Evolutionary conservation across 2,329 filamentous ascomycete species (phyloP).

Genomic region (Talaromyces marneffei): DNA sequence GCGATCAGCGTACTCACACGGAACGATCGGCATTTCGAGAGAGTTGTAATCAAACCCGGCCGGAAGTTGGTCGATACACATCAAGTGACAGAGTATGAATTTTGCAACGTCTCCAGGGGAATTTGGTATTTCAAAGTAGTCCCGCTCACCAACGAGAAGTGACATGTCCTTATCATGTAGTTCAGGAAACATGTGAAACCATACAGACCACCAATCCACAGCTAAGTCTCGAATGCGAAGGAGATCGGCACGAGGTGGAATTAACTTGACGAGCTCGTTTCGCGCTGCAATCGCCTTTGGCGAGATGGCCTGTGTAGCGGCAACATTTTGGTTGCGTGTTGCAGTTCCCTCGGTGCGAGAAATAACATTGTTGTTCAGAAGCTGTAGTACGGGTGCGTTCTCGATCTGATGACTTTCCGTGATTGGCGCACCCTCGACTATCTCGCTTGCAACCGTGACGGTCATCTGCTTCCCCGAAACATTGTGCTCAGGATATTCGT

Average conservation of each 20-base stretch:
- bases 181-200: constrained; percentile 32
- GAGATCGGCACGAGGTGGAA: constrained; percentile 30
- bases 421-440: neutral
- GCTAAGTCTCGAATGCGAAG: constrained; percentile 28
- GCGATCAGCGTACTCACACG: constrained; percentile 40
- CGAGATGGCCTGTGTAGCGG: constrained; percentile 21
- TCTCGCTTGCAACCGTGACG: neutral
- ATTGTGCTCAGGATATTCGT: neutral
- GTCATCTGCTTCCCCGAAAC: neutral
- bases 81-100: constrained; percentile 40
- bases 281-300: constrained; percentile 24
- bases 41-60: constrained; percentile 32
- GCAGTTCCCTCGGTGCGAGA: constrained; percentile 25
- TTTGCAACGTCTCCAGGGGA: constrained; percentile 37
- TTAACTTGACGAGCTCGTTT: constrained; percentile 27
- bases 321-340: constrained; percentile 22
- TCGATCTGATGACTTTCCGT: constrained; percentile 21
- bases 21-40: constrained; percentile 35
- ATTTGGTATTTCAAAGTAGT: constrained; percentile 19
- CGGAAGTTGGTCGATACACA: constrained; percentile 41
- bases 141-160: constrained; percentile 10
- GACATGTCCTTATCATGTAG: constrained; percentile 19
- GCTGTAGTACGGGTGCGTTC: constrained; percentile 32
- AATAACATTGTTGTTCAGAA: constrained; percentile 37
- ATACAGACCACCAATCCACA: constrained; percentile 27